Conservation (phyloP, 108 stramenopile species). For the Pseudonitzschia pungens region DNA sequence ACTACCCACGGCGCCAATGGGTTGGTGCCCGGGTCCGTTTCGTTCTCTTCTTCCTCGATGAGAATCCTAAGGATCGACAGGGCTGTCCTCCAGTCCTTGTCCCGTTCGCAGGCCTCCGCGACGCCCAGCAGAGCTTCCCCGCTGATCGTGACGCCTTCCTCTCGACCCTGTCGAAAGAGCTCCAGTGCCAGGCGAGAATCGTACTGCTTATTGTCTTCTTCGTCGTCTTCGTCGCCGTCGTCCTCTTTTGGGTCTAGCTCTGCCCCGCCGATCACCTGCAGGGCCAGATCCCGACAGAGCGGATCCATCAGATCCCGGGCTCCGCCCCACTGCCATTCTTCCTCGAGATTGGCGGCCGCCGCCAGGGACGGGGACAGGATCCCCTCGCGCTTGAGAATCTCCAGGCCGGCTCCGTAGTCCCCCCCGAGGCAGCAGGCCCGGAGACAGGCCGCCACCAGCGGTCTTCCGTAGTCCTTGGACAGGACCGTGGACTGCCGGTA, state of each 20-base stretch:
- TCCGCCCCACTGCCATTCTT: slow-evolving; percentile 73
- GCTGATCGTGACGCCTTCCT: slow-evolving; percentile 56
- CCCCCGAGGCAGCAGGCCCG: slow-evolving; percentile 58
- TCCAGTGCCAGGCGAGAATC: slow-evolving; percentile 33
- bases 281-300: slow-evolving; percentile 60
- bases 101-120: slow-evolving; percentile 58
- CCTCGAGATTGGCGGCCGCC: slow-evolving; percentile 1
- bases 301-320: slow-evolving; percentile 56
- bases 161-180: slow-evolving; percentile 47
- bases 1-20: slow-evolving; percentile 37
- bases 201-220: neutral
- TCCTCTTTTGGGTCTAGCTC: neutral
- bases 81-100: slow-evolving; percentile 59
- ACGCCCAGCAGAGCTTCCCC: slow-evolving; percentile 56
- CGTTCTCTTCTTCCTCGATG: slow-evolving; percentile 21
- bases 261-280: slow-evolving; percentile 48
- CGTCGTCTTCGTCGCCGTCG: neutral
- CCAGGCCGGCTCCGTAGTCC: slow-evolving; percentile 45
- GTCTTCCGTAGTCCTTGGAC: slow-evolving; percentile 35
- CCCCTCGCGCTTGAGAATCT: slow-evolving; percentile 33
- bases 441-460: slow-evolving; percentile 65
- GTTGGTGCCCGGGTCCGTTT: neutral
- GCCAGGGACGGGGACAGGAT: neutral
- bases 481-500: slow-evolving; percentile 44
- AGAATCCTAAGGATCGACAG: slow-evolving; percentile 39